phyloP scores from a whole-genome alignment of 345 rosid species.

The Schrenkiella parvula region DNA sequence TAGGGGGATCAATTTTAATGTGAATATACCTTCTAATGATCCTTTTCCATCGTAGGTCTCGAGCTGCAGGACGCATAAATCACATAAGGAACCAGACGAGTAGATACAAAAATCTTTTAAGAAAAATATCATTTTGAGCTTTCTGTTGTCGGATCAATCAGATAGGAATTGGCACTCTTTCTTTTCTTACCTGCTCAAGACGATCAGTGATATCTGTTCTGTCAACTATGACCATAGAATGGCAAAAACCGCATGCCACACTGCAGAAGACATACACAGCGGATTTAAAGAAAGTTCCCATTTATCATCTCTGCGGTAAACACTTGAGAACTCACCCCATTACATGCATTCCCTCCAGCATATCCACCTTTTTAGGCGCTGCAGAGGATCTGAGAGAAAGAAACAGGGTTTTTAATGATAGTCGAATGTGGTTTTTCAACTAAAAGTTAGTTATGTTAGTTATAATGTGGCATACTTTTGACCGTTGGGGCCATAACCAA shows the following conservation, averaged over 20 bases:
- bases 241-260: conserved; percentile 86
- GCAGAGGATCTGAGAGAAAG: conserved; percentile 75
- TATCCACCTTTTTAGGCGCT: conserved; percentile 87
- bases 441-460: not conserved
- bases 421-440: not conserved
- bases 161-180: not conserved
- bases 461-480: conserved; percentile 59
- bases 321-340: conserved; percentile 51
- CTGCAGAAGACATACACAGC: conserved; percentile 38
- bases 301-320: not conserved
- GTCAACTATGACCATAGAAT: conserved; percentile 86
- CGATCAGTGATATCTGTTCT: conserved; percentile 58
- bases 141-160: not conserved
- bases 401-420: not conserved
- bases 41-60: conserved; percentile 82
- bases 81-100: not conserved
- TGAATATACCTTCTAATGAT: conserved; percentile 55
- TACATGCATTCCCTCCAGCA: conserved; percentile 87
- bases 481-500: conserved; percentile 92
- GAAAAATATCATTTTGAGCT: not conserved
- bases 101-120: not conserved
- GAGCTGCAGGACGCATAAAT: conserved; percentile 49
- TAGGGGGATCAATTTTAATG: not conserved
- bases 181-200: conserved; percentile 71
- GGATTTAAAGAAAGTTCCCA: not conserved